Percentiles rank a stretch among this genome's conserved stretches.
Conservation (phyloP, 2,329 filamentous ascomycete genomes). For the Orbilia ellipsospora region DNA sequence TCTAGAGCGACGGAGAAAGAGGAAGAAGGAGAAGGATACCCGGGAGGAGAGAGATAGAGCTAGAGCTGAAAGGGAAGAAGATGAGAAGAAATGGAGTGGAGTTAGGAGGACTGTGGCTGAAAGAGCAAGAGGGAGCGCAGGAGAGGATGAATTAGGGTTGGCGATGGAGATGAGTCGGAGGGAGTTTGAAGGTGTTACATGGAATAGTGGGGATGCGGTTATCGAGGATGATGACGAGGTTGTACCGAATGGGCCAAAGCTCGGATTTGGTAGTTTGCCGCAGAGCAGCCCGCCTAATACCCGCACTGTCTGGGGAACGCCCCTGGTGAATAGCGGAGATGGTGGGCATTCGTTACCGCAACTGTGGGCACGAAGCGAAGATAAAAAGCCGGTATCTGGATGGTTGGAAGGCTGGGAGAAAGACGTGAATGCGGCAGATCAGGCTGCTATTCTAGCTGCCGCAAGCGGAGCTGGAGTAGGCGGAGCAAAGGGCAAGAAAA, state of each 20-base stretch:
- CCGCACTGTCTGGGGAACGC: conserved; percentile 93
- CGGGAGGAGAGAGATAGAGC: conserved; percentile 87
- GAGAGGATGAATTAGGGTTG: conserved; percentile 51
- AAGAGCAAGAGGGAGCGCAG: conserved; percentile 46
- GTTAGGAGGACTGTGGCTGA: conserved; percentile 69
- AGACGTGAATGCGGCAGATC: conserved; percentile 74
- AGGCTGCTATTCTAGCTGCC: conserved; percentile 61
- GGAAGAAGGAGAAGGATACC: conserved; percentile 82
- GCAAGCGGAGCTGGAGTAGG: conserved; percentile 59
- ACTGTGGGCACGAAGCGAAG: neutral
- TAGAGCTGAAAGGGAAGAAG: conserved; percentile 82
- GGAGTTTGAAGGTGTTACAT: conserved; percentile 66
- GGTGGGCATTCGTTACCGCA: conserved; percentile 63
- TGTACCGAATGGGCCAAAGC: conserved; percentile 60
- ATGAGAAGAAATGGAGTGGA: conserved; percentile 74
- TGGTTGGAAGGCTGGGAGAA: conserved; percentile 88
- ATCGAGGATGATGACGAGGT: conserved; percentile 36
- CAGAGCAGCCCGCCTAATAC: conserved; percentile 81
- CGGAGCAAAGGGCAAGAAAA: conserved; percentile 71
- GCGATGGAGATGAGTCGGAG: conserved; percentile 60
- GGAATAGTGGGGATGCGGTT: conserved; percentile 66
- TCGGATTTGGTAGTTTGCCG: conserved; percentile 75
- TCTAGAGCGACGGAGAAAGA: conserved; percentile 78
- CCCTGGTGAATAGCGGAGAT: conserved; percentile 70
- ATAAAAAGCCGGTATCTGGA: conserved; percentile 68